Evolutionary conservation across 2,329 filamentous ascomycete genomes (phyloP).

Genomic region (Didymellaceae sp.): DNA sequence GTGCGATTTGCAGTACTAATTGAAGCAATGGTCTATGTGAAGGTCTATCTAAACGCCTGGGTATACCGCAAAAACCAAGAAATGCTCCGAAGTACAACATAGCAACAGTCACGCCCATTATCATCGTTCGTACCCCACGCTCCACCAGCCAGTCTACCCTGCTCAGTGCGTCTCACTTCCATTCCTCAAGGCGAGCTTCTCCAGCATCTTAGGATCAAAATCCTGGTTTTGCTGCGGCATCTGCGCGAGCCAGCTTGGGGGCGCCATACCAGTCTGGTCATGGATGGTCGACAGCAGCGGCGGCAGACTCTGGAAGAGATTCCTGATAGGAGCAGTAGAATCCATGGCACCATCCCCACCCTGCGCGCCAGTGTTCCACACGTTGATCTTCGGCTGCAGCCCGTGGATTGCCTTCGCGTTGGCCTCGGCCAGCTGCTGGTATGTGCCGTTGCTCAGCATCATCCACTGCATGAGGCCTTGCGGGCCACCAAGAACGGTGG

Average conservation of each 20-base stretch:
- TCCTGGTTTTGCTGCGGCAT: conserved; percentile 53
- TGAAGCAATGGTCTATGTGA: too few species aligned
- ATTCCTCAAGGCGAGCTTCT: conserved; percentile 34
- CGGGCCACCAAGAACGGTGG: conserved; percentile 77
- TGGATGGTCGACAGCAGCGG: conserved; percentile 85
- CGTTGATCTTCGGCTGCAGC: conserved; percentile 85
- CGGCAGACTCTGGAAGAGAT: conserved; percentile 83
- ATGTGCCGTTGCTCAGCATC: conserved; percentile 85
- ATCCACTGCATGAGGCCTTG: conserved; percentile 80
- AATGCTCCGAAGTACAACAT: neutral
- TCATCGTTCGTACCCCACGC: neutral
- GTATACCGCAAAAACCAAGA: neutral
- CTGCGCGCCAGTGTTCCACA: conserved; percentile 79
- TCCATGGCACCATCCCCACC: conserved; percentile 58
- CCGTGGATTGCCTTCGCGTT: conserved; percentile 79
- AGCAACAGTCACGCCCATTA: neutral
- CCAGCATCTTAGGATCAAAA: conserved; percentile 25
- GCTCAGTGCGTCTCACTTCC: conserved; percentile 25
- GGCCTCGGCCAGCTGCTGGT: conserved; percentile 76
- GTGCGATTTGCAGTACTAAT: too few species aligned
- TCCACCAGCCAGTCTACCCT: too few species aligned
- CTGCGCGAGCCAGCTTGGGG: conserved; percentile 74
- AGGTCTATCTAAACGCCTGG: neutral
- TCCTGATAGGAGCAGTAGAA: conserved; percentile 70
- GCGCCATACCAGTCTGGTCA: conserved; percentile 83